A percentile compares a stretch with the other conserved stretches of the same genome.
Evolutionary conservation across 2,329 filamentous ascomycete species (phyloP).

Genomic region (Hymenoscyphus linearis): DNA sequence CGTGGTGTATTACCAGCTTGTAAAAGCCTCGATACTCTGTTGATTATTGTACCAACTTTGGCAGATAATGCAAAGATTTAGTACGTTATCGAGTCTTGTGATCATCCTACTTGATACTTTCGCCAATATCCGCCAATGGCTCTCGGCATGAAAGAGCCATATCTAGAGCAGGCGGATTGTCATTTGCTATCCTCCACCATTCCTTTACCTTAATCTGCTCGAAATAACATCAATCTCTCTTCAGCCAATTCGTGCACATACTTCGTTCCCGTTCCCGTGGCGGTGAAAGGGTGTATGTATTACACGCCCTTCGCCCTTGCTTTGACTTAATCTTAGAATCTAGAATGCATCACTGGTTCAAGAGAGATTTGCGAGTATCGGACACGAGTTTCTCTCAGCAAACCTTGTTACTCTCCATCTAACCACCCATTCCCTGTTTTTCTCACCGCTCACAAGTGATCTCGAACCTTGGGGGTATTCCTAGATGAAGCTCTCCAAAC

Average conservation of each 20-base stretch:
- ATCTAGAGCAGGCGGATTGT: slow-evolving; percentile 36
- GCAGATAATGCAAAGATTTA: slow-evolving; percentile 44
- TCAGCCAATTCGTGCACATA: slow-evolving; percentile 34
- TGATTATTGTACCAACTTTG: slow-evolving; percentile 42
- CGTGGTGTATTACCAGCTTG: slow-evolving; percentile 47
- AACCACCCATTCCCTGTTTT: slow-evolving; percentile 40
- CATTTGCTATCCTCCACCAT: slow-evolving; percentile 43
- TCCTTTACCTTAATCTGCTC: slow-evolving; percentile 39
- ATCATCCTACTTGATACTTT: slow-evolving; percentile 43
- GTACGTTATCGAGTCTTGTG: slow-evolving; percentile 42
- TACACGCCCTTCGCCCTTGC: slow-evolving; percentile 44
- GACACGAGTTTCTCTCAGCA: slow-evolving; percentile 33
- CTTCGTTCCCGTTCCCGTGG: slow-evolving; percentile 36
- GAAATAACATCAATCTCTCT: slow-evolving; percentile 36
- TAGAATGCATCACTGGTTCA: slow-evolving; percentile 49
- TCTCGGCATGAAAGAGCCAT: slow-evolving; percentile 27
- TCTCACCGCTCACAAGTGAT: slow-evolving; percentile 33
- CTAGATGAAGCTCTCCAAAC: slow-evolving; percentile 32
- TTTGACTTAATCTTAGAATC: slow-evolving; percentile 42
- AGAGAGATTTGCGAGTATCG: slow-evolving; percentile 42
- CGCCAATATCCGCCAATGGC: slow-evolving; percentile 36
- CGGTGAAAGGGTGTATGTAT: slow-evolving; percentile 35
- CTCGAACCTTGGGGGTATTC: slow-evolving; percentile 40
- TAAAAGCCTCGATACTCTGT: slow-evolving; percentile 47
- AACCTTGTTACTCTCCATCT: slow-evolving; percentile 41